Base-by-base conservation (phyloP, 805 yeast species). In the Metschnikowia arizonensis region DNA sequence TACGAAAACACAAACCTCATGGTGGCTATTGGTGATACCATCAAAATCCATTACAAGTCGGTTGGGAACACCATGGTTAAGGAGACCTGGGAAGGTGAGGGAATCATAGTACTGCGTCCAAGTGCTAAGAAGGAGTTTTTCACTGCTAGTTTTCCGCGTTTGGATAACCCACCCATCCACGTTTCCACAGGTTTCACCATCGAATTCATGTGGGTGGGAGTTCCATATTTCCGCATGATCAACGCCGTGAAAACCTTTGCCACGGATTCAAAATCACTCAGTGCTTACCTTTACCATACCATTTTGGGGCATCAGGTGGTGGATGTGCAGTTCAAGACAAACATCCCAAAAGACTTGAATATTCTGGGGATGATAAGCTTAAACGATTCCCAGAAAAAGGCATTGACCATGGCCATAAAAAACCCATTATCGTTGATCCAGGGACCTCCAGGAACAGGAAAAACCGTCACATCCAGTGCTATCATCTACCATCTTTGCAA, bases 381-480 rank as follows among this genome's bases (percentile, higher is more conserved):
- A 52, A 90, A 90, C 61, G 73, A 69, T 6, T 87, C 96, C 1
- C 97, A 90, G 63, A 76, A 77, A 2, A 78, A 77, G 56, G 97
- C 97, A 0, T 88, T 90, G 21, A 71, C 42, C 18, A 31, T 51
- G 18, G 57, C 55, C 23, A 47, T 54, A 8, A 26, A 44, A 19
- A 42, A 40, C 29, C 57, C 57, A 9, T 50, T 54, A 31, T 43
- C 48, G 43, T 46, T 54, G 44, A 54, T 54, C 42, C 97, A 90
- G 63, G 97, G 97, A 14, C 97, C 97, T 8, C 97, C 97, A 3
- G 76, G 76, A 15, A 90, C 97, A 0, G 97, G 97, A 61, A 90
- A 90, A 60, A 90, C 97, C 0, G 95, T 88, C 12, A 89, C 96
- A 0, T 88, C 96, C 0, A 91, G 96, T 1, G 83, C 95, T 0